Evolutionary conservation across 2,329 filamentous ascomycete genomes (phyloP).

Genomic region (Tolypocladium paradoxum): DNA sequence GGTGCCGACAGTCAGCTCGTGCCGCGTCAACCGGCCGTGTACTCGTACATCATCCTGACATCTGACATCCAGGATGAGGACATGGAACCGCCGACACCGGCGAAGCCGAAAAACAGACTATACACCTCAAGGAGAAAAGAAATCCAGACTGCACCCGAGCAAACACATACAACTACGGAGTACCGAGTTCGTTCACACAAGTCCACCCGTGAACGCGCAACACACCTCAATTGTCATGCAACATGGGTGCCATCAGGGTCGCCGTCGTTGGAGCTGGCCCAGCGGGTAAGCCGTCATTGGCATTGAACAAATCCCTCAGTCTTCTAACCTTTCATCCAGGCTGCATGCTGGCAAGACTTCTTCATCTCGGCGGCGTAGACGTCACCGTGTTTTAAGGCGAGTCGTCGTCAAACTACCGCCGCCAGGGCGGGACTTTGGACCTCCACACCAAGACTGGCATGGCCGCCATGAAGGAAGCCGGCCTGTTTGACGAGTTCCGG

Average conservation of each 20-base stretch:
- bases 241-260: neutral
- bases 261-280: neutral
- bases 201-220: neutral
- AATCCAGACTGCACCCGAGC: neutral
- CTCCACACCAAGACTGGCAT: constrained; percentile 41
- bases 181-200: neutral
- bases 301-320: too few species aligned
- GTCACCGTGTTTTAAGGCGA: constrained; percentile 41
- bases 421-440: constrained; percentile 43
- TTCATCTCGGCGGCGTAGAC: constrained; percentile 33
- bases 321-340: constrained; percentile 5
- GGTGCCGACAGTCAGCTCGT: neutral
- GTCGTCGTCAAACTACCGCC: constrained; percentile 28
- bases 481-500: constrained; percentile 38
- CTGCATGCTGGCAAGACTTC: constrained; percentile 32
- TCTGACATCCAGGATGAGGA: too few species aligned
- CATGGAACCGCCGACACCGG: neutral
- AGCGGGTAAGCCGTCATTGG: neutral
- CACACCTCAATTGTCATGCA: too few species aligned
- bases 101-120: neutral
- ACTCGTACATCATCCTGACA: neutral
- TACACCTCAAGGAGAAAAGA: neutral
- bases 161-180: neutral
- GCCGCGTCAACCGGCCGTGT: neutral
- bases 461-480: constrained; percentile 37